Evolutionary conservation across 2,329 filamentous ascomycete species (phyloP), one percentile per base, ranked within the genome.

Genomic region (Xylaria digitata): DNA sequence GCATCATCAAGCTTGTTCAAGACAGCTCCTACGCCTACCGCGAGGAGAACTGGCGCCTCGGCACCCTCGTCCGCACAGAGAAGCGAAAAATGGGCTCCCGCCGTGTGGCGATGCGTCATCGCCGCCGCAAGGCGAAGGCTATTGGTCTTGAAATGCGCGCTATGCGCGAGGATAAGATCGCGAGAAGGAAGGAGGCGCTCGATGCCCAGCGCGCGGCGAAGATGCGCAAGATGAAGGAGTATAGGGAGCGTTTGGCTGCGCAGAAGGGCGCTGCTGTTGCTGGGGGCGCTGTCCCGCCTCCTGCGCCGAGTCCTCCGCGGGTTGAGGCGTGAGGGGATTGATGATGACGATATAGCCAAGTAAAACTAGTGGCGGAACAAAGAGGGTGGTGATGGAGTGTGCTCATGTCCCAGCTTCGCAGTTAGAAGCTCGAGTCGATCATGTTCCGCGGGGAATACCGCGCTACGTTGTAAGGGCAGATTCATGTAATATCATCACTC

Each of bases 11-110:
- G 69, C 80, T 88, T 63, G 80, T 82, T 60, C 76, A 80, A 61
- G 82, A 87, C 69, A 60, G 73, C 40, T 68, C 53, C 75, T 89
- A 89, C 80, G 83, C 83, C 72, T 89, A 89, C 78, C 82, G 83
- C 58, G 87, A 89, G 79, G 85, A 86, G 74, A 88, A 86, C 79
- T 87, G 85, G 82, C 81, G 83, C 30, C 85, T 89, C 54, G 87
- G 87, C 13, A 82, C 83, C 9, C 79, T 89, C 54, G 82, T 84
- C 30, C 78, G 80, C 58, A 80, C 80, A 71, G 85, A 84, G 69
- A 85, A 84, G 74, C 81, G 82, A 21, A 80, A 78, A 72, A 70
- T 74, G 71, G 76, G 76, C 0, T 71, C 83, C 63, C 79, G 83
- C 63, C 81, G 83, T 26, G 85, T 82, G 69, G 81, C 83, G 62